Conservation (phyloP, 495 filamentous ascomycete species). For the Astrothelium subdiscretum region DNA sequence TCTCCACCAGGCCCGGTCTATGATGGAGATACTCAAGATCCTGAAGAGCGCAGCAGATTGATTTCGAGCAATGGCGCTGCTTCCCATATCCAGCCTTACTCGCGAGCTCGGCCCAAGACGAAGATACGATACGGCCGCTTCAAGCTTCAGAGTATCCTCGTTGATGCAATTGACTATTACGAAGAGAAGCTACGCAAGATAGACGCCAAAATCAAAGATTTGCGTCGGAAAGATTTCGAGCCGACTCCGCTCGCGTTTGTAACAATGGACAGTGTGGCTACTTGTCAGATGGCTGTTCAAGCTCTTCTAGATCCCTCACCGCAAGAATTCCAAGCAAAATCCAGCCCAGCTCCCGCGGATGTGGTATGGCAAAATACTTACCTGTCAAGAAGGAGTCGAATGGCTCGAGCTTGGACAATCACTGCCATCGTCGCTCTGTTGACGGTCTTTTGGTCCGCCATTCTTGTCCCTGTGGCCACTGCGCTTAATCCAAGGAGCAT, state of each 20-base stretch:
- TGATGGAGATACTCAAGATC: constrained; percentile 30
- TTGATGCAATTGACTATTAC: constrained; percentile 90
- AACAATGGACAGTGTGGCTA: constrained; percentile 91
- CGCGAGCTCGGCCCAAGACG: constrained; percentile 49
- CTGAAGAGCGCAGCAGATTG: constrained; percentile 39
- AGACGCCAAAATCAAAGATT: constrained; percentile 61
- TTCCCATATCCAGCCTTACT: constrained; percentile 32
- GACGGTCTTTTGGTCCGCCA: constrained; percentile 78
- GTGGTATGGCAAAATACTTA: constrained; percentile 93
- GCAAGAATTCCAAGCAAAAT: constrained; percentile 68
- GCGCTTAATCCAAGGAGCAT: constrained; percentile 70
- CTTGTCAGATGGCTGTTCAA: constrained; percentile 88
- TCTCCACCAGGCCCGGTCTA: constrained; percentile 30
- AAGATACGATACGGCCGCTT: constrained; percentile 73
- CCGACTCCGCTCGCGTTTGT: constrained; percentile 84
- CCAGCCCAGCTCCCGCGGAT: constrained; percentile 77
- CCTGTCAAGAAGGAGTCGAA: constrained; percentile 58
- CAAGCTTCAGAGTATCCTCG: constrained; percentile 54
- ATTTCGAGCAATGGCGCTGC: constrained; percentile 35
- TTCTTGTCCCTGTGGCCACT: constrained; percentile 69
- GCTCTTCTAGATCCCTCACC: constrained; percentile 83
- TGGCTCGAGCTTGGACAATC: constrained; percentile 67
- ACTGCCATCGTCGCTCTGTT: constrained; percentile 70
- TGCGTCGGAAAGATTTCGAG: constrained; percentile 64
- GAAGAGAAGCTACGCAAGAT: constrained; percentile 71